A percentile compares a stretch with the other conserved stretches of the same genome.
phyloP scores from a whole-genome alignment of 164 flowering plant species.

The Kalanchoe fedtschenkoi region DNA sequence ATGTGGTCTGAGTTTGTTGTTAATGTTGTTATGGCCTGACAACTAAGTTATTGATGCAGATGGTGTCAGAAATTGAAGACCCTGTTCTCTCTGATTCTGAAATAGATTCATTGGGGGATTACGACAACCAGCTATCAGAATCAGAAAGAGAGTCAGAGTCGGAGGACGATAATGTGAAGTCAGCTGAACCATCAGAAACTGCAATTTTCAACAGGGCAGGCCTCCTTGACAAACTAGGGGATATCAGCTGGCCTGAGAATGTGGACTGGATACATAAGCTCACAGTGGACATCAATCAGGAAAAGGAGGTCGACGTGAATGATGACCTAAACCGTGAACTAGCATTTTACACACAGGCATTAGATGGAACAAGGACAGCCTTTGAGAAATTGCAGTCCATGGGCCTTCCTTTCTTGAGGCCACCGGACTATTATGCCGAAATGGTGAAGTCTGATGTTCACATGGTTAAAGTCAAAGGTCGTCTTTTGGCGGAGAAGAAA shows the following conservation, averaged over 20 bases:
- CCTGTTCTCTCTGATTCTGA: conserved; percentile 2
- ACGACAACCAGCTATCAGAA: conserved; percentile 31
- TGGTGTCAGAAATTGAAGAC: neutral
- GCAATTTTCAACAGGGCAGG: conserved; percentile 57
- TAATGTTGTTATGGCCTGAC: neutral
- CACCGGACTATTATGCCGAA: conserved; percentile 84
- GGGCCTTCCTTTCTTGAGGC: conserved; percentile 82
- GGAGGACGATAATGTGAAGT: conserved; percentile 39
- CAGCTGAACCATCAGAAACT: conserved; percentile 51
- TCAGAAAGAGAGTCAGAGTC: conserved; percentile 24
- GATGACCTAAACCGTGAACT: conserved; percentile 77
- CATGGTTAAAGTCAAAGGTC: conserved; percentile 77
- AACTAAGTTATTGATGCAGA: neutral
- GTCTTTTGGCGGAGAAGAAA: conserved; percentile 67
- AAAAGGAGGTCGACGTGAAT: conserved; percentile 66
- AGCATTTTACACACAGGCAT: conserved; percentile 73
- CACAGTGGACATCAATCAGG: conserved; percentile 41
- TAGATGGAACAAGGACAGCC: conserved; percentile 69
- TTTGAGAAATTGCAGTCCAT: conserved; percentile 53
- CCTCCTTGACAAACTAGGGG: conserved; percentile 62
- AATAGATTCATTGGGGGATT: conserved; percentile 16
- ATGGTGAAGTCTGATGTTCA: conserved; percentile 85
- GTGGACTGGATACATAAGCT: conserved; percentile 69
- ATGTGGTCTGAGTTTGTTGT: neutral
- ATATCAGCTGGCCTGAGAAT: conserved; percentile 76